Evolutionary conservation across 75 land plant species (phyloP).

Genomic region (Ceratopteris richardii): DNA sequence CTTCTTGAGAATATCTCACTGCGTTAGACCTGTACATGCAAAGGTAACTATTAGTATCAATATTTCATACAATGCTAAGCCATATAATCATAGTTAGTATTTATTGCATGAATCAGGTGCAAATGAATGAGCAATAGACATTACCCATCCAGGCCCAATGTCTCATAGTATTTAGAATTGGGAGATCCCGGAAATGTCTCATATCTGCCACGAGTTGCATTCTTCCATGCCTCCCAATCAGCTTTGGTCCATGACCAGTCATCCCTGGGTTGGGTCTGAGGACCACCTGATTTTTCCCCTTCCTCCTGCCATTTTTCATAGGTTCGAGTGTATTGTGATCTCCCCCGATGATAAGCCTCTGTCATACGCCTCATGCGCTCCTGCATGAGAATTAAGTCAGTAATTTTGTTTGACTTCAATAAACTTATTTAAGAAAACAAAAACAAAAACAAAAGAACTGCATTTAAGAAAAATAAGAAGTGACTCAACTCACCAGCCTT

Average conservation of each 20-base stretch:
- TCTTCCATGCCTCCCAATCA: constrained; percentile 1
- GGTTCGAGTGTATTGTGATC: not conserved
- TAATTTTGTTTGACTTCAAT: not conserved
- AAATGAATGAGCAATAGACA: not conserved
- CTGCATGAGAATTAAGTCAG: not conserved
- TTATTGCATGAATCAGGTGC: too few species aligned
- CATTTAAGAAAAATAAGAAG: not conserved
- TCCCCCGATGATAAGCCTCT: not conserved
- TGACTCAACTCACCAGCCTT: not conserved
- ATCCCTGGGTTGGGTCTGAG: not conserved
- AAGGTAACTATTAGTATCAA: too few species aligned
- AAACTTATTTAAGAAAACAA: not conserved
- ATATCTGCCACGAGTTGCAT: not conserved
- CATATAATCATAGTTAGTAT: too few species aligned
- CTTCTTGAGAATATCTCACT: not conserved
- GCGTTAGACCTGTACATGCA: constrained; percentile 1
- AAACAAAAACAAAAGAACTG: too few species aligned
- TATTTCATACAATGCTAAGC: too few species aligned
- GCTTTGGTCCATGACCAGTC: not conserved
- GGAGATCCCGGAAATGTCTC: not conserved
- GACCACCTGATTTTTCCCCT: not conserved
- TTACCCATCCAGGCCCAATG: not conserved
- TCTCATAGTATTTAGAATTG: not conserved
- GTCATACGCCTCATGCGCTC: not conserved
- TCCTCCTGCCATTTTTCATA: not conserved